Conservation (phyloP, 768 basidiomycete species). For the Astraeus odoratus region DNA sequence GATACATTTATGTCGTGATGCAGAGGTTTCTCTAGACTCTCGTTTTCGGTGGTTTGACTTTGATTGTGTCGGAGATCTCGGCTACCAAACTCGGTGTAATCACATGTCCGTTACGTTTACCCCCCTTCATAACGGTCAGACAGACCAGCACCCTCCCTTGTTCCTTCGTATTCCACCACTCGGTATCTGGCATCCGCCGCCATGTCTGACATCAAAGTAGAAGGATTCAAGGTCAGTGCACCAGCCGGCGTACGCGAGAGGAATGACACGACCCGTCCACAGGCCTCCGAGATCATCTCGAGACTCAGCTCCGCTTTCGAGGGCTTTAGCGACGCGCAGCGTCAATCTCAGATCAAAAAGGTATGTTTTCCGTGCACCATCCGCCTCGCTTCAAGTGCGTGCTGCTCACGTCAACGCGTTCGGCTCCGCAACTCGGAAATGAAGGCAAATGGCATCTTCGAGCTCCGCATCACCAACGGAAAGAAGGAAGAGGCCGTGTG, state of each 20-base stretch:
- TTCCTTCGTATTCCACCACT: too few species aligned
- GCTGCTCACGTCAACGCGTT: too few species aligned
- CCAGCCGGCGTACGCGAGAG: not conserved
- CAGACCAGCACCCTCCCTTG: too few species aligned
- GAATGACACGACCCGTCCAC: not conserved
- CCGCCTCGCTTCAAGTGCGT: not conserved
- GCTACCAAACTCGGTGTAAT: too few species aligned
- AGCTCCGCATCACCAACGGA: slow-evolving; percentile 71
- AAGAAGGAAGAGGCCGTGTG: slow-evolving; percentile 67
- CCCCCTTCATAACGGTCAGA: not conserved
- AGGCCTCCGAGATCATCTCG: slow-evolving; percentile 66
- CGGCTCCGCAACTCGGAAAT: not conserved
- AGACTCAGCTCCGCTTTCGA: slow-evolving; percentile 47
- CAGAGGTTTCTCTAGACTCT: too few species aligned
- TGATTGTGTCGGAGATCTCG: too few species aligned
- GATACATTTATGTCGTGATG: too few species aligned
- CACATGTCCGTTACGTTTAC: not conserved
- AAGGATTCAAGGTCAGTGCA: slow-evolving; percentile 63
- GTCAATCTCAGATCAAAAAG: slow-evolving; percentile 68
- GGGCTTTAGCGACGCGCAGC: slow-evolving; percentile 52
- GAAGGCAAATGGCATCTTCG: slow-evolving; percentile 84
- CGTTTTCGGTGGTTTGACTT: too few species aligned
- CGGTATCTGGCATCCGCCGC: too few species aligned
- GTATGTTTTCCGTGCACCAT: slow-evolving; percentile 27
- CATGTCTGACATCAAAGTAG: slow-evolving; percentile 69